Evolutionary conservation across 495 filamentous ascomycete genomes (phyloP), one percentile per base, ranked within the genome.

Genomic region (Annulohypoxylon nitens): DNA sequence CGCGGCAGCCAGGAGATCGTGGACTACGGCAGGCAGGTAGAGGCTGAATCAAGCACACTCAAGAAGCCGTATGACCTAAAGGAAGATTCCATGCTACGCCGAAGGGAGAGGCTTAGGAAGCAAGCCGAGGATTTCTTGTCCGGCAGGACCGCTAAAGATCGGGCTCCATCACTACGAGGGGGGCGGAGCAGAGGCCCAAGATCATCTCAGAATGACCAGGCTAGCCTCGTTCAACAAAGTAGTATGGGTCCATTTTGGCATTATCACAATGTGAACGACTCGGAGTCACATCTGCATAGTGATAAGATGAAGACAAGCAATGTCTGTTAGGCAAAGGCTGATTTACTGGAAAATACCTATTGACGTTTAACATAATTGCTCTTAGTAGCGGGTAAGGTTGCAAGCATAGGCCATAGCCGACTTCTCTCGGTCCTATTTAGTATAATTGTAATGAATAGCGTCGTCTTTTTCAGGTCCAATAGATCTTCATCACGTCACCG

Each of bases 1-100:
- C 70, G 64, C 23, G 61, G 65, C 8, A 69, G 59, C 51, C n/a
- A 54, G 33, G 34, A 23, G 14, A 6, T 63, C 12, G 10, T 20
- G 25, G 39, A 66, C 0, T 43, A n/a, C 2, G 53, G 63, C 33
- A 47, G 37, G 33, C 8, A 25, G 10, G 14, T 54, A 25, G 59
- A 37, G 41, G 23, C 23, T 9, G 4, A 20, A 7, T 7, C 64
- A 36, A 20, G 11, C 36, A 10, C 12, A 9, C 50, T 48, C 16
- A 51, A 43, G 26, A 0, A 50, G 1, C 48, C 69, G 4, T 67
- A 63, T 39, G 50, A 37, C 0, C 67, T 10, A 14, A 39, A 48
- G 5, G 5, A 30, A 30, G 30, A 30, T 30, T 30, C 30, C 0
- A 4, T 30, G 30, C 5, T 30, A 30, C 30, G 3, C 30, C 30